A percentile compares a stretch with the other conserved stretches of the same genome.
These are phyloP conservation scores for Saturnispora zaruensis DNA, from an alignment of 805 yeast species.

Conservation along the genomic window DNA sequence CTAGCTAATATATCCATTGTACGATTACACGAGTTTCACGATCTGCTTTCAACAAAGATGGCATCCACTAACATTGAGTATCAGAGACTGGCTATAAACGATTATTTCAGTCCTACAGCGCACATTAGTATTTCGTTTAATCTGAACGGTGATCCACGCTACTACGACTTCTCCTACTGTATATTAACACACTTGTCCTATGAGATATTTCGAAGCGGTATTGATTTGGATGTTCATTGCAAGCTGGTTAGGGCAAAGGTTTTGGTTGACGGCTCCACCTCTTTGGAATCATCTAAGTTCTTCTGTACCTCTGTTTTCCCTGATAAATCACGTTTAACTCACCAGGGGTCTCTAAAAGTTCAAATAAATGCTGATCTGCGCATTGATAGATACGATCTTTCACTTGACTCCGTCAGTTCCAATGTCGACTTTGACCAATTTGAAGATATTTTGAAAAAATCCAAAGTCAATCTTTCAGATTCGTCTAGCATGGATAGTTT, in stretches of 20 bases:
- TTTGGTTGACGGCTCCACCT: constrained; percentile 43
- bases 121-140: constrained; percentile 39
- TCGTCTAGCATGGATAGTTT: not conserved
- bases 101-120: constrained; percentile 46
- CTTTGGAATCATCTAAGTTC: constrained; percentile 44
- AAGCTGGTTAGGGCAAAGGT: constrained; percentile 43
- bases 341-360: constrained; percentile 53
- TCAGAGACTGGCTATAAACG: constrained; percentile 42
- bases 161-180: constrained; percentile 54
- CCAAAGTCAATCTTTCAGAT: not conserved
- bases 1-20: constrained; percentile 43
- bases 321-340: constrained; percentile 64
- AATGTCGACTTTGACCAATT: constrained; percentile 40
- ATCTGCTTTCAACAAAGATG: constrained; percentile 27
- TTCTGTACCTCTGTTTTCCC: constrained; percentile 43
- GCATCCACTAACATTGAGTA: constrained; percentile 38
- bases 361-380: constrained; percentile 53
- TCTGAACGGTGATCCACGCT: constrained; percentile 39
- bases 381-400: constrained; percentile 67
- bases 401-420: constrained; percentile 36
- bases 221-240: constrained; percentile 43
- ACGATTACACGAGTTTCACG: constrained; percentile 42
- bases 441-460: constrained; percentile 24
- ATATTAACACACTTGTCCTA: constrained; percentile 58
- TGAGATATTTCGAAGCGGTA: constrained; percentile 44